A percentile compares a stretch with the other conserved stretches of the same genome.
phyloP scores from a whole-genome alignment of 306 rosid genomes.

The Prunus padus region DNA sequence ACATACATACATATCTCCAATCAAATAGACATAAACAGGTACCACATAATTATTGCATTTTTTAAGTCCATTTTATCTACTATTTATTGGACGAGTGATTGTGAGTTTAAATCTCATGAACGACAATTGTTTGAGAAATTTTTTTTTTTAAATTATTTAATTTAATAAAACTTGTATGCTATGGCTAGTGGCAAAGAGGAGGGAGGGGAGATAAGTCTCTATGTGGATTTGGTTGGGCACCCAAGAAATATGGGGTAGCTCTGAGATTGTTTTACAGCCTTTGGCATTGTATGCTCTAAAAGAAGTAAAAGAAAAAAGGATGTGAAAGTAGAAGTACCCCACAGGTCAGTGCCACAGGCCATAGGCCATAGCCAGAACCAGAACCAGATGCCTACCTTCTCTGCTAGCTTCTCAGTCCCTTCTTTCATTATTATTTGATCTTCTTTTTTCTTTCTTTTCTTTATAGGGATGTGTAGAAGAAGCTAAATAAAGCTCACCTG shows the following conservation, averaged over 20 bases:
- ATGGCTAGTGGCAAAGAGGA: neutral
- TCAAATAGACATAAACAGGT: slow-evolving; percentile 3
- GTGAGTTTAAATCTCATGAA: no score
- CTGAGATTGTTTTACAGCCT: slow-evolving; percentile 23
- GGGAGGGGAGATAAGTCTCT: neutral
- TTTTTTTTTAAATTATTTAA: neutral
- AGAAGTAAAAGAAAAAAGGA: slow-evolving; percentile 11
- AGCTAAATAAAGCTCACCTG: slow-evolving; percentile 8
- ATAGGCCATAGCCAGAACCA: neutral
- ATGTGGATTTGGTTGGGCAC: slow-evolving; percentile 19
- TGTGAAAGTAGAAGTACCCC: slow-evolving; percentile 10
- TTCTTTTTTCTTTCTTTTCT: neutral
- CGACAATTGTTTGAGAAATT: no score
- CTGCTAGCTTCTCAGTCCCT: slow-evolving; percentile 8
- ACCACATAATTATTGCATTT: neutral
- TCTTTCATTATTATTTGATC: neutral
- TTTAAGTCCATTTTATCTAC: no score
- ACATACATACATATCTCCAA: slow-evolving; percentile 4
- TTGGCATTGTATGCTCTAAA: slow-evolving; percentile 28
- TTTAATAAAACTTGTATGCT: no score
- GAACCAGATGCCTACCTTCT: slow-evolving; percentile 3
- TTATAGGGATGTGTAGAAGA: slow-evolving; percentile 21
- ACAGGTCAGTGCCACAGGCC: neutral
- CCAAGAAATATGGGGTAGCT: slow-evolving; percentile 19
- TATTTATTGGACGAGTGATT: neutral